A percentile compares a stretch with the other conserved stretches of the same genome.
These are phyloP conservation scores for Hypholoma sublateritium DNA, from an alignment of 768 basidiomycete species.

Conservation along the genomic window DNA sequence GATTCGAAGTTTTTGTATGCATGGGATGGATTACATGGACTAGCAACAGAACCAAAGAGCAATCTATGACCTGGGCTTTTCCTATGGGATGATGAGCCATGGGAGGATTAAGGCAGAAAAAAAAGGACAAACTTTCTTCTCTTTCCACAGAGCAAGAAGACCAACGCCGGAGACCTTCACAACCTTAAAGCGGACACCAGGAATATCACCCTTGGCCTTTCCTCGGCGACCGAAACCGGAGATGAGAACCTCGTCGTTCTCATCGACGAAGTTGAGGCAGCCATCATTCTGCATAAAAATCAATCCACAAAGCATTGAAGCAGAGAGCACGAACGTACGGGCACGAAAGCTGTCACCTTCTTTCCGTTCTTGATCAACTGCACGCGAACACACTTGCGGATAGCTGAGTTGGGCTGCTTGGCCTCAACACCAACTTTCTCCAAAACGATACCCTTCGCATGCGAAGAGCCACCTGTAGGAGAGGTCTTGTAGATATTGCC, in stretches of 20 bases:
- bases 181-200: constrained; percentile 99
- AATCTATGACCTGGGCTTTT: constrained; percentile 67
- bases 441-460: constrained; percentile 99
- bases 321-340: constrained; percentile 52
- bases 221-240: constrained; percentile 99
- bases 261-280: constrained; percentile 97
- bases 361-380: constrained; percentile 99
- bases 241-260: constrained; percentile 99
- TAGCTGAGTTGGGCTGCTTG: constrained; percentile 99
- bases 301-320: constrained; percentile 4
- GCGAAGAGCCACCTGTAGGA: constrained; percentile 97
- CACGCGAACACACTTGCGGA: constrained; percentile 99
- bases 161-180: constrained; percentile 99
- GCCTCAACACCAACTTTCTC: constrained; percentile 99
- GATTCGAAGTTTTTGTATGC: constrained; percentile 10
- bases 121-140: constrained; percentile 84
- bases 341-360: constrained; percentile 99
- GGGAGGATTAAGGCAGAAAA: neutral
- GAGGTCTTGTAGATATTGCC: constrained; percentile 99
- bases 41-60: constrained; percentile 13
- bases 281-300: constrained; percentile 73
- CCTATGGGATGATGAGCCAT: constrained; percentile 37
- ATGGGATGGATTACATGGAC: constrained; percentile 9
- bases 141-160: constrained; percentile 96
- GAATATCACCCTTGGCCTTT: constrained; percentile 99